Base-by-base conservation (phyloP, 495 filamentous ascomycete genomes). In the Podospora bellae-mahoneyi region DNA sequence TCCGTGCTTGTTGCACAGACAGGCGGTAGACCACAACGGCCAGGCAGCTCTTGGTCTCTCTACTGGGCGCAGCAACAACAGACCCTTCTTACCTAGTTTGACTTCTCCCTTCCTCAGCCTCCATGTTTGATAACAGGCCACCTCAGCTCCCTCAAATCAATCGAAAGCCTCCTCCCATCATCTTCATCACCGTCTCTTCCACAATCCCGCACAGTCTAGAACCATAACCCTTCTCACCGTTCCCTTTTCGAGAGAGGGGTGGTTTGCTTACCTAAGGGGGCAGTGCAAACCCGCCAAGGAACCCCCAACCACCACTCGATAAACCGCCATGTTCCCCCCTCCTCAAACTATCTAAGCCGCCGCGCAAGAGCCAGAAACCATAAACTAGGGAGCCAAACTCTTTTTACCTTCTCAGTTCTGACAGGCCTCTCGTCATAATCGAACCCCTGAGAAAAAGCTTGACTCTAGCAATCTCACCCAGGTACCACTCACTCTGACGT, bases 201-300 rank as follows among this genome's bases (percentile, higher is more conserved):
- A 28, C 59, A 61, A 28, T 30, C 39, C 39, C 39, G 9, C 39
- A 48, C 39, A 48, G 39, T 48, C 15, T 16, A 48, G 20, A 48
- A 48, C 39, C 39, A 48, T 1, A 16, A 48, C 39, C 3, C 34
- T 10, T 48, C 39, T 48, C 39, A 48, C 39, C 39, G 39, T 48
- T 13, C 15, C 23, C 1, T 23, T 23, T 48, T 48, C 39, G 13
- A 48, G 39, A 48, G 39, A 48, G 39, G 39, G 39, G 39, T 16
- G 15, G 16, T 58, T 23, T 23, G 56, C 19, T 59, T 59, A 23
- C 19, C 56, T 27, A 39, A 63, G 20, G 61, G 61, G 61, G 61
- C 61, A 39, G 61, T 63, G 61, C 61, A 63, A 63, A 39, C 61
- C 32, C 32, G 61, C 61, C 61, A 39, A 63, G 61, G 23, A 48